Evolutionary conservation across 2,329 filamentous ascomycete genomes (phyloP), one percentile per base, ranked within the genome.

Genomic region (Neocatenulostroma microsporum): DNA sequence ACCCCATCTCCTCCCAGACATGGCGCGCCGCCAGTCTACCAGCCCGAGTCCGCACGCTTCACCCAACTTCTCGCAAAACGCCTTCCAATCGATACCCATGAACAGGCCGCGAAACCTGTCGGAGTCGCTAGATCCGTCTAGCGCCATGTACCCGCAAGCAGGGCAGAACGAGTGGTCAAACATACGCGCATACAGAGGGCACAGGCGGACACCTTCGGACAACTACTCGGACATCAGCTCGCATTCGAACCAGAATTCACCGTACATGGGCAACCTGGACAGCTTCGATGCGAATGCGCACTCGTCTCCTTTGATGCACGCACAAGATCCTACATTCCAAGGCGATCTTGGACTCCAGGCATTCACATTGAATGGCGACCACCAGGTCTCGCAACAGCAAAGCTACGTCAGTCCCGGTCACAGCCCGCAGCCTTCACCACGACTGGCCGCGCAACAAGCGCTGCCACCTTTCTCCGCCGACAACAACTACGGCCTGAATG

Each of bases 191-290:
- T 95, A 94, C 55, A 81, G 84, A 48, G 71, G 76, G n/a, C 89
- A 95, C 57, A 76, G 87, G 50, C 78, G 88, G 53, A 80, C 77
- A 24, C 84, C 85, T 1, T 95, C 88, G n/a, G 89, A 95, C 48
- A 63, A 67, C 50, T 86, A 82, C 53, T 94, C 87, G 3, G 89
- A 95, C 49, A 80, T 94, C 5, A 94, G 76, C 2, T 66, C 81
- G 4, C 49, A 53, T 36, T 94, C 86, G 13, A 84, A 80, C 12
- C 80, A 84, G 15, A 83, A 80, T 17, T 95, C 89, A 13, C 89
- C 89, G 3, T 86, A 85, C 54, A 64, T 94, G 39, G 74, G 74
- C 19, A 82, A 82, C 48, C 73, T 82, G 42, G 88, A 95, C 52
- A 76, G 69, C 45, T 93, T 94, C 54, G 87, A 94, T 14, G 63